These are phyloP conservation scores for Diaporthe citri DNA, from an alignment of 2,329 filamentous ascomycete species.

Conservation along the genomic window DNA sequence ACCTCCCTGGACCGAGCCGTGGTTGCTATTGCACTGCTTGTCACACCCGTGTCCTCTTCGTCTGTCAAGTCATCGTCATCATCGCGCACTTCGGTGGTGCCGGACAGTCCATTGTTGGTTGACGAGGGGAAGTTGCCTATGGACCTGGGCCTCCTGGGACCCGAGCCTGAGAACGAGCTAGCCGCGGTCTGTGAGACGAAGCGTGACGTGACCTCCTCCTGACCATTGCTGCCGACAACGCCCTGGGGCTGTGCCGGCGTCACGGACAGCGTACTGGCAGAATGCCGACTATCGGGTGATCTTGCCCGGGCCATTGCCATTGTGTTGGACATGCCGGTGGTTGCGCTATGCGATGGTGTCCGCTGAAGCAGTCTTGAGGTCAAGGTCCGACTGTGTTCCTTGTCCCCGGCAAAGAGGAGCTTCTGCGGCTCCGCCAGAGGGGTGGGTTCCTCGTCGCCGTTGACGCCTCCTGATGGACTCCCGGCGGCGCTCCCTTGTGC, in stretches of 20 bases:
- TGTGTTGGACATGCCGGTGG: conserved; percentile 75
- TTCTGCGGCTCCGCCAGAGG: conserved; percentile 42
- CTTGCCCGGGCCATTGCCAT: conserved; percentile 62
- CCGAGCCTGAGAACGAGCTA: conserved; percentile 59
- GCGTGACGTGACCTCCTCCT: conserved; percentile 67
- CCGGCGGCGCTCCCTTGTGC: conserved; percentile 48
- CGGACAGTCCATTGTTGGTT: conserved; percentile 34
- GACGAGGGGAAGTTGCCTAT: conserved; percentile 53
- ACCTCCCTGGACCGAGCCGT: conserved; percentile 47
- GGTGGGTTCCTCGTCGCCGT: conserved; percentile 38
- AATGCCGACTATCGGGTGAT: conserved; percentile 49
- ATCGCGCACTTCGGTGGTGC: conserved; percentile 33
- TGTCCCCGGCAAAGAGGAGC: conserved; percentile 53
- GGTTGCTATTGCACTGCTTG: conserved; percentile 40
- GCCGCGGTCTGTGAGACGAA: conserved; percentile 66
- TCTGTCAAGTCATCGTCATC: conserved; percentile 48
- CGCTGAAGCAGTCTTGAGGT: conserved; percentile 77
- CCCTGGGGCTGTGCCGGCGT: conserved; percentile 44
- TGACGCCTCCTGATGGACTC: conserved; percentile 32
- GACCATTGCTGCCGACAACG: conserved; percentile 57
- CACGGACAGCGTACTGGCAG: conserved; percentile 50
- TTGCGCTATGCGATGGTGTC: conserved; percentile 70
- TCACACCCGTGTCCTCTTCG: conserved; percentile 57
- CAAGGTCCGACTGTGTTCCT: conserved; percentile 73
- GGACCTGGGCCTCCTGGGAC: conserved; percentile 54